These are phyloP conservation scores for Aleurites moluccanus DNA, from an alignment of 441 rosid species.

Conservation along the genomic window DNA sequence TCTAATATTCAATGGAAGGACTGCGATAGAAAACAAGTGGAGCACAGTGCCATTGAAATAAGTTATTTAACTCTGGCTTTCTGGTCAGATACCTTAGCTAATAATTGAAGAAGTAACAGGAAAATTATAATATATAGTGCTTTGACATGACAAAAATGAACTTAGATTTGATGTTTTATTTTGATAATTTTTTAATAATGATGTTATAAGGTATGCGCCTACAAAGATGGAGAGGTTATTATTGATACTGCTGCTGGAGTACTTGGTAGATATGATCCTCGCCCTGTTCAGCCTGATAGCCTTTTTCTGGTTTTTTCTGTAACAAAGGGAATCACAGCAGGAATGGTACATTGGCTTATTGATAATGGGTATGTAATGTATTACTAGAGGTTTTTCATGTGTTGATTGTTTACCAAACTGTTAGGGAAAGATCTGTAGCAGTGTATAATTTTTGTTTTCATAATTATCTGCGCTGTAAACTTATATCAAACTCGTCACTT, in stretches of 20 bases:
- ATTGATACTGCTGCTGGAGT: conserved; percentile 99
- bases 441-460: background rate
- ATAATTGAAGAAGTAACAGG: background rate
- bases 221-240: conserved; percentile 90
- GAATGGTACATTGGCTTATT: conserved; percentile 91
- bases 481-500: background rate
- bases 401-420: background rate
- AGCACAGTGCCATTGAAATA: background rate
- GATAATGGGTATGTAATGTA: conserved; percentile 69
- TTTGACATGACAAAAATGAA: conserved; percentile 13
- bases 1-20: conserved; percentile 2
- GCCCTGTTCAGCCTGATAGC: conserved; percentile 95
- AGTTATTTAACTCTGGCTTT: background rate
- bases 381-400: conserved; percentile 8
- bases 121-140: background rate
- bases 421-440: background rate
- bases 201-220: conserved; percentile 80
- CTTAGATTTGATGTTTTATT: conserved; percentile 1
- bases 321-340: conserved; percentile 93
- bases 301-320: conserved; percentile 91
- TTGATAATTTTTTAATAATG: conserved; percentile 14
- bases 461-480: background rate
- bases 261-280: conserved; percentile 95
- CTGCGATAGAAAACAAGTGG: background rate
- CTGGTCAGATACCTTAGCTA: background rate